phyloP scores from a whole-genome alignment of 768 basidiomycete species.

The Calvatia gigantea region DNA sequence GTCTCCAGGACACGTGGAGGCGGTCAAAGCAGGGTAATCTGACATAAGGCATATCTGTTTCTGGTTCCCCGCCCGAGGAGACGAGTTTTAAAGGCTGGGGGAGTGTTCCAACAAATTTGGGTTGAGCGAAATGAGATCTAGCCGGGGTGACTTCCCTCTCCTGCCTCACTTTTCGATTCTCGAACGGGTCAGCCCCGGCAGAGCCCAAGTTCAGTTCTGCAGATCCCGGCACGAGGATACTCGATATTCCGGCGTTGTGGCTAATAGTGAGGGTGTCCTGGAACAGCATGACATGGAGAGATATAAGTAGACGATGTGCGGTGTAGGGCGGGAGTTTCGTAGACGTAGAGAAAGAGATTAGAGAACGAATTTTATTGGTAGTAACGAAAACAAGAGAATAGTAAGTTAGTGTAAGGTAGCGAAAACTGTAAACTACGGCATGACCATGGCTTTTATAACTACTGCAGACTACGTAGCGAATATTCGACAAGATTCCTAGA shows the following conservation, averaged over 20 bases:
- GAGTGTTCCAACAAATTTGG: constrained; percentile 73
- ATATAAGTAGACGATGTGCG: constrained; percentile 71
- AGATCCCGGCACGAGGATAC: constrained; percentile 84
- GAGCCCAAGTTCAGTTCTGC: constrained; percentile 97
- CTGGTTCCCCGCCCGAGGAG: constrained; percentile 20
- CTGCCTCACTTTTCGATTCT: constrained; percentile 72
- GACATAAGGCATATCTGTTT: constrained; percentile 55
- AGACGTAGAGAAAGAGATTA: constrained; percentile 49
- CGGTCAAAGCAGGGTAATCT: constrained; percentile 76
- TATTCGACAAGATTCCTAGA: no score
- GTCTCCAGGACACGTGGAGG: constrained; percentile 46
- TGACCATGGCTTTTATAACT: no score
- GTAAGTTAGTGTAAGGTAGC: no score
- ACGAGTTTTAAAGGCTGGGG: constrained; percentile 11
- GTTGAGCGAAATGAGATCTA: constrained; percentile 87
- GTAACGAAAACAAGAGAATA: no score
- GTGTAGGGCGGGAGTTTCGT: constrained; percentile 74
- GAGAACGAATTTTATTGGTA: constrained; percentile 57
- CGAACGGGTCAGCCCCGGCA: constrained; percentile 91
- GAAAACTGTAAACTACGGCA: no score
- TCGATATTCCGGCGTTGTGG: constrained; percentile 75
- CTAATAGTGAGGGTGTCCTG: constrained; percentile 82
- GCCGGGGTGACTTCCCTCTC: constrained; percentile 93
- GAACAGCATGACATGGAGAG: constrained; percentile 83
- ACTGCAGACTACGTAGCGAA: no score